Percentiles rank a stretch among this genome's conserved stretches.
phyloP scores from a whole-genome alignment of 2,329 filamentous ascomycete species.

The Venturiaceae sp. region DNA sequence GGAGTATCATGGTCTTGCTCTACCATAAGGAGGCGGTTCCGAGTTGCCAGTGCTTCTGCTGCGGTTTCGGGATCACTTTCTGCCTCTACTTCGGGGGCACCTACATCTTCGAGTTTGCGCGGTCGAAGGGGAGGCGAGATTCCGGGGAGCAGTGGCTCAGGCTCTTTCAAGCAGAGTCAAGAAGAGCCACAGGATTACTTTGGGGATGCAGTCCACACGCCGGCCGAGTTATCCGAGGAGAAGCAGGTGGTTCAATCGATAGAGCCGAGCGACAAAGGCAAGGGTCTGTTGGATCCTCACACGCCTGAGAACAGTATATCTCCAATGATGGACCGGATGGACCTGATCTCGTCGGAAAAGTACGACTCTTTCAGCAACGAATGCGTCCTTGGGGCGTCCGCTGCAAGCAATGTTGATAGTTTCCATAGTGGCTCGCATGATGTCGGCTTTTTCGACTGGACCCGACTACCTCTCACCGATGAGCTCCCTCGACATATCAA shows the following conservation, averaged over 20 bases:
- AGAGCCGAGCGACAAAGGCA: background rate
- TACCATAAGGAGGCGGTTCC: slow-evolving; percentile 57
- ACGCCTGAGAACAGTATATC: background rate
- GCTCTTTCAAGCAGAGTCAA: background rate
- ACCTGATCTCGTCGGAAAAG: slow-evolving; percentile 14
- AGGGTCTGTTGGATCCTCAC: background rate
- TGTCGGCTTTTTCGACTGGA: slow-evolving; percentile 69
- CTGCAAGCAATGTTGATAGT: slow-evolving; percentile 28
- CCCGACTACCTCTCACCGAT: slow-evolving; percentile 53
- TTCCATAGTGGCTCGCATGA: slow-evolving; percentile 23
- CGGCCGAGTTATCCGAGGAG: background rate
- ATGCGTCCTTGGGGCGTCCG: slow-evolving; percentile 29
- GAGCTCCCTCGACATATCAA: slow-evolving; percentile 60
- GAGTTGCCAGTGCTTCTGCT: slow-evolving; percentile 50
- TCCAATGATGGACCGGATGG: slow-evolving; percentile 9
- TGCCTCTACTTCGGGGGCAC: slow-evolving; percentile 8
- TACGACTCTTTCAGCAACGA: slow-evolving; percentile 25
- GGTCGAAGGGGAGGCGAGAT: background rate
- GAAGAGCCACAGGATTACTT: slow-evolving; percentile 5
- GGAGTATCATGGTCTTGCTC: slow-evolving; percentile 61
- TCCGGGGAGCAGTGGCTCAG: background rate
- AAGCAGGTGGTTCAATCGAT: background rate
- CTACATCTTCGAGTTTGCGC: background rate
- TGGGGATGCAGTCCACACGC: background rate
- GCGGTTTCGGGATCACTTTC: background rate